Evolutionary conservation across 116 monocot species (phyloP), one percentile per base, ranked within the genome.

Genomic region (Trichopus zeylanicus): DNA sequence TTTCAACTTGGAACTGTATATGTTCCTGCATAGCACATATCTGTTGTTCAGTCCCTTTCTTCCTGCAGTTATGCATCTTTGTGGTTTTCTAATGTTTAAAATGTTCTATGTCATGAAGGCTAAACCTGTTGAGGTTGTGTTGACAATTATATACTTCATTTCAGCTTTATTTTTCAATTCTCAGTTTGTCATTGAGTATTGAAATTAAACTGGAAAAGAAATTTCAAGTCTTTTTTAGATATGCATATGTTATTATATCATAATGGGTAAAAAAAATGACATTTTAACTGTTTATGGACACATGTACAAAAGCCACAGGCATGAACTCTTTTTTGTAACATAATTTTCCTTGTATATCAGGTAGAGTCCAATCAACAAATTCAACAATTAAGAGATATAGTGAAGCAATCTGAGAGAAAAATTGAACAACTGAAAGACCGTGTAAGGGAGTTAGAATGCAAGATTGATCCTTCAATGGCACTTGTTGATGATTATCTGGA

Each of bases 261-360:
- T 73, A 66, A 55, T 79, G 13, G 32, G 70, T 51, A 46, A 37
- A n/a, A n/a, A n/a, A n/a, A n/a, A n/a, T n/a, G n/a, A n/a, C n/a
- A n/a, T n/a, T n/a, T n/a, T n/a, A n/a, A n/a, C n/a, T n/a, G n/a
- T 7, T 29, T 84, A 56, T 51, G 74, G 46, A 29, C 65, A 32
- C 73, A 64, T 19, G 53, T 82, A 26, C 65, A 67, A 31, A 68
- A 70, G 34, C 37, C 80, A 26, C 80, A 88, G 66, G 35, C 64
- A 8, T 70, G 60, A 51, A 7, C 23, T 48, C 65, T 46, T 29
- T 46, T 68, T 38, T 72, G 75, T 19, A 35, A 33, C 18, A 26
- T 68, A 20, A 22, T 39, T 33, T 39, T 39, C 39, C 16, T 13
- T 42, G 12, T 42, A 42, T 42, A 16, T 42, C n/a, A 42, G 42